Evolutionary conservation across 2,329 filamentous ascomycete species (phyloP).

Genomic region (Geosmithia flava): DNA sequence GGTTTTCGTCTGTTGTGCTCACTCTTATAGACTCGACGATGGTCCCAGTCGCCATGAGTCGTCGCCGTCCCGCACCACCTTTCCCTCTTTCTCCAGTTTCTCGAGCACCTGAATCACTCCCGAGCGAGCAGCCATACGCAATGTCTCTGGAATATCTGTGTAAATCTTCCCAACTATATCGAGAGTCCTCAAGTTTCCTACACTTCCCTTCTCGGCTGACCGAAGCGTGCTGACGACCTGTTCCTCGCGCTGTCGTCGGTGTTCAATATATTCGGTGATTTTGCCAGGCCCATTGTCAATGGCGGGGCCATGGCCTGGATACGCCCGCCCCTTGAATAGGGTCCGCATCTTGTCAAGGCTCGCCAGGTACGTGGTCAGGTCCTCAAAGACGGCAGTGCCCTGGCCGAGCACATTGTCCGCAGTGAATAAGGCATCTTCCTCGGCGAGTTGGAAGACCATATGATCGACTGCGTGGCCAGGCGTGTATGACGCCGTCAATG

Average conservation of each 20-base stretch:
- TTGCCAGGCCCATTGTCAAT: conserved; percentile 60
- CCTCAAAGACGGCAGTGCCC: conserved; percentile 75
- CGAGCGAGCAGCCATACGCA: conserved; percentile 64
- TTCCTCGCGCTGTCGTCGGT: conserved; percentile 67
- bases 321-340: conserved; percentile 56
- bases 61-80: conserved; percentile 32
- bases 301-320: conserved; percentile 78
- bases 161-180: conserved; percentile 88
- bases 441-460: conserved; percentile 62
- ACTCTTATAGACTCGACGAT: neutral
- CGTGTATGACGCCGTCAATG: conserved; percentile 48
- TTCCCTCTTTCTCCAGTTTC: conserved; percentile 68
- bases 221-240: conserved; percentile 59
- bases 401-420: conserved; percentile 84
- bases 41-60: conserved; percentile 8
- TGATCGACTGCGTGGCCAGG: conserved; percentile 73
- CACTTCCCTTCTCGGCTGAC: conserved; percentile 15
- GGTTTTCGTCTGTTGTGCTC: neutral
- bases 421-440: conserved; percentile 77
- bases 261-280: conserved; percentile 72
- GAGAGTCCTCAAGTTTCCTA: conserved; percentile 50
- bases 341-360: conserved; percentile 58
- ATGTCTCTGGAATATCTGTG: conserved; percentile 58
- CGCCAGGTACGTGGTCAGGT: conserved; percentile 54
- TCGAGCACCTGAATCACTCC: conserved; percentile 67